Evolutionary conservation across 2,329 filamentous ascomycete genomes (phyloP), one percentile per base, ranked within the genome.

Genomic region (Alternaria atra): DNA sequence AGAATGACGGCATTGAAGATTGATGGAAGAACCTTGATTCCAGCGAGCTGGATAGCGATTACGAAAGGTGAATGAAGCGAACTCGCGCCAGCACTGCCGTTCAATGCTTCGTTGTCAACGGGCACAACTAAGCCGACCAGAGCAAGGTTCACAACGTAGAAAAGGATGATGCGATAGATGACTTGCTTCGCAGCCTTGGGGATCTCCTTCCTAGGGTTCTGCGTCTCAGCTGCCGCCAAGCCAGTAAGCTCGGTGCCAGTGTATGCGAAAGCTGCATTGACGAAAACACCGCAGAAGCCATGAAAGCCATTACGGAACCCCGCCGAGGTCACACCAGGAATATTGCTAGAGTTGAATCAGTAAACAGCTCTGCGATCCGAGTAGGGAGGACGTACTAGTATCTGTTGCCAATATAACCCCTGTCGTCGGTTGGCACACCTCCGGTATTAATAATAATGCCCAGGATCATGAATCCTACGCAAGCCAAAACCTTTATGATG

Each of bases 1-100:
- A 87, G 82, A 67, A 90, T 87, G 43, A 89, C 84, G n/a, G 83
- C 87, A 70, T 90, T 90, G 80, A 91, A 87, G 48, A 91, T 84
- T 6, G 83, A 84, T 4, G 87, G 87, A 5, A 91, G 81, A 4
- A 83, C 84, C 13, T 79, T 76, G 53, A 91, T 86, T 47, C 87
- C 86, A 5, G 88, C 87, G 53, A 87, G 82, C 60, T 85, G 76
- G 59, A 89, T 88, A 17, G 87, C 86, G 60, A 91, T 85, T 51
- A 91, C 89, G 69, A 90, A 90, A 0, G 89, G 89, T 0, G 85
- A 87, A 79, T 71, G 67, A 74, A 65, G 70, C 34, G 48, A 52
- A 52, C 48, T 52, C 35, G 48, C 48, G 34, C 48, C 48, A 40
- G 48, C 48, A 40, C 48, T 50, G 17, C 46, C 46, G 12, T 50